A percentile compares a stretch with the other conserved stretches of the same genome.
Evolutionary conservation across 768 basidiomycete genomes (phyloP).

Genomic region (Amanita muscaria): DNA sequence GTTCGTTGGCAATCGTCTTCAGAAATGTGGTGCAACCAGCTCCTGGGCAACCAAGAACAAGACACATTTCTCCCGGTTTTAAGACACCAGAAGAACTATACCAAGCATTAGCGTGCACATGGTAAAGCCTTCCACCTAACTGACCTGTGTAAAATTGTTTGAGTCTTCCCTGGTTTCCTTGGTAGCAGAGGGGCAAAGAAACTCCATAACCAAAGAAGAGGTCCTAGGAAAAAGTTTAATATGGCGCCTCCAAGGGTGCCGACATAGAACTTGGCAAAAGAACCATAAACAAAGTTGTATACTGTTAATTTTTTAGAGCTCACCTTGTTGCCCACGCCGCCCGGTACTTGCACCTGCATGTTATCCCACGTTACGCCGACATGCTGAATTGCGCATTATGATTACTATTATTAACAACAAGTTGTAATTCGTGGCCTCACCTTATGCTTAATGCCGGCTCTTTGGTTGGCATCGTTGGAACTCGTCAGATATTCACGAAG

Average conservation of each 20-base stretch:
- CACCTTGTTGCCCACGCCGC: conserved; percentile 50
- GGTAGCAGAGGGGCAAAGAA: conserved; percentile 32
- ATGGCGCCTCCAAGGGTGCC: conserved; percentile 56
- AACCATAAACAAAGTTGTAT: neutral
- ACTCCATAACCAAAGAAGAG: conserved; percentile 40
- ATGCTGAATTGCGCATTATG: conserved; percentile 31
- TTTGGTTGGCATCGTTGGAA: conserved; percentile 56
- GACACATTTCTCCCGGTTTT: conserved; percentile 80
- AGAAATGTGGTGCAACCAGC: conserved; percentile 85
- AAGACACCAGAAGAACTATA: conserved; percentile 55
- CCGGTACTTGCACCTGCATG: conserved; percentile 52
- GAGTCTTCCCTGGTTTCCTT: conserved; percentile 28
- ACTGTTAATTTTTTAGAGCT: conserved; percentile 9
- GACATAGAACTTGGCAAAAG: conserved; percentile 38
- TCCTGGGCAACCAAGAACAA: conserved; percentile 76
- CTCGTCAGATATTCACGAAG: conserved; percentile 60
- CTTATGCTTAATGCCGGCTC: conserved; percentile 63
- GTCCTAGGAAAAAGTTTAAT: conserved; percentile 42
- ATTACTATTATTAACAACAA: no score
- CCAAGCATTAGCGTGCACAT: conserved; percentile 2
- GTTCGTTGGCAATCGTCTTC: conserved; percentile 72
- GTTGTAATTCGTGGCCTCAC: no score
- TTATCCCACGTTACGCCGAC: conserved; percentile 72
- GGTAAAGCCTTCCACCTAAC: conserved; percentile 5
- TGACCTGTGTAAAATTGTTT: conserved; percentile 54